These are phyloP conservation scores for Albugo candida DNA, from an alignment of 352 stramenopile species.

Conservation along the genomic window DNA sequence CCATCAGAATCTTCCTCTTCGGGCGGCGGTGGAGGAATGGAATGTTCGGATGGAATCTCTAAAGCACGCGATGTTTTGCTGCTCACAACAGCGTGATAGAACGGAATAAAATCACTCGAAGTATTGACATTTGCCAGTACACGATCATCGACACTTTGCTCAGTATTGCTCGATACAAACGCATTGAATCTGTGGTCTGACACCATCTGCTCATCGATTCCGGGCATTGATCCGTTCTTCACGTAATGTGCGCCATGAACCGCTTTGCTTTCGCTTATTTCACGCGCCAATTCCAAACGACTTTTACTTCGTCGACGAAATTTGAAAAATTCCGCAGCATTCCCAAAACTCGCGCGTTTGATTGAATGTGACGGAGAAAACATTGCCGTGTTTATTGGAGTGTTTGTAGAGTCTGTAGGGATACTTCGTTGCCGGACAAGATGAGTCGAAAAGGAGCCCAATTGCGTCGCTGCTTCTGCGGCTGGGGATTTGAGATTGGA, in stretches of 20 bases:
- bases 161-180: slow-evolving; percentile 26
- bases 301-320: slow-evolving; percentile 75
- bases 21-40: slow-evolving; percentile 41
- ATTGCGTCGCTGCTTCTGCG: slow-evolving; percentile 38
- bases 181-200: neutral
- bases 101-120: slow-evolving; percentile 52
- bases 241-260: slow-evolving; percentile 16
- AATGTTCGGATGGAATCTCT: slow-evolving; percentile 17
- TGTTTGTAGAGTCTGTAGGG: slow-evolving; percentile 6
- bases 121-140: slow-evolving; percentile 35
- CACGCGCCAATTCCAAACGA: slow-evolving; percentile 49
- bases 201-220: slow-evolving; percentile 36
- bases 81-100: slow-evolving; percentile 28
- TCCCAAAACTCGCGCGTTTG: slow-evolving; percentile 58
- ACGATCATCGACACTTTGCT: slow-evolving; percentile 14
- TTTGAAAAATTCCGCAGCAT: slow-evolving; percentile 73
- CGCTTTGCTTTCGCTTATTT: slow-evolving; percentile 24
- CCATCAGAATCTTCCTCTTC: neutral
- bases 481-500: slow-evolving; percentile 26
- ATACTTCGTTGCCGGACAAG: slow-evolving; percentile 25
- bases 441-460: slow-evolving; percentile 27
- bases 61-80: slow-evolving; percentile 3
- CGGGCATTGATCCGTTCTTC: slow-evolving; percentile 22
- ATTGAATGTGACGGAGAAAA: slow-evolving; percentile 13
- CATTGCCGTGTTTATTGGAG: slow-evolving; percentile 2